Base-by-base conservation (phyloP, 768 basidiomycete species). In the Dendrothele bispora region DNA sequence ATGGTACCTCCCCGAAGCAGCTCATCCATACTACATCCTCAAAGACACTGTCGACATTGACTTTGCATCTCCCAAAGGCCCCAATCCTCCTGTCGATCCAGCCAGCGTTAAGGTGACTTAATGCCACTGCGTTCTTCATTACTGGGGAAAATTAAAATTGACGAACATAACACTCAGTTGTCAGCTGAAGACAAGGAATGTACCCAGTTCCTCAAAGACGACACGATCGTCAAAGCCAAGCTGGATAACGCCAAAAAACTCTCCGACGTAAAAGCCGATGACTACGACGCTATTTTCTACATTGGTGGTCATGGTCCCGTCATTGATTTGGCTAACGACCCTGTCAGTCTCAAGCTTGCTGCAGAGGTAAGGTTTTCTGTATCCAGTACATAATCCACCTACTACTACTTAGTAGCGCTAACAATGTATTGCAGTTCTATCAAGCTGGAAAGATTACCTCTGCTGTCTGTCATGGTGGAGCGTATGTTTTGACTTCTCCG, bases 1-100 rank as follows among this genome's bases (percentile, higher is more conserved):
- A 21, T 89, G 83, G 83, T 90, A 81, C 63, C 73, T 88, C 26
- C 84, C 86, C 4, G 88, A 91, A 61, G 80, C 81, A 10, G 84
- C 84, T 1, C 86, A 88, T 61, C 84, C 85, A 1, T 87, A 83
- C 65, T 83, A 81, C 57, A 61, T 73, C 45, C 69, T 84, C 24
- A 58, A 62, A 3, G 74, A 77, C n/a, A 70, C 79, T 46, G 71
- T 68, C 55, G 67, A 64, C 27, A 75, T 87, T 56, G 80, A 79
- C 45, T 80, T 83, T 53, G 84, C 82, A 1, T 70, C 80, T 1
- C 82, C 83, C 8, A 64, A 64, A 8, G 86, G 85, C 49, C 75
- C 86, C 21, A 83, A 84, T 54, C 86, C 88, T 3, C 87, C 88
- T 0, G 52, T 91, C 21, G 88, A 89, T 63, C 68, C 71, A 42